Conservation (phyloP, 2,329 filamentous ascomycete genomes). For the Colletotrichum sp. region DNA sequence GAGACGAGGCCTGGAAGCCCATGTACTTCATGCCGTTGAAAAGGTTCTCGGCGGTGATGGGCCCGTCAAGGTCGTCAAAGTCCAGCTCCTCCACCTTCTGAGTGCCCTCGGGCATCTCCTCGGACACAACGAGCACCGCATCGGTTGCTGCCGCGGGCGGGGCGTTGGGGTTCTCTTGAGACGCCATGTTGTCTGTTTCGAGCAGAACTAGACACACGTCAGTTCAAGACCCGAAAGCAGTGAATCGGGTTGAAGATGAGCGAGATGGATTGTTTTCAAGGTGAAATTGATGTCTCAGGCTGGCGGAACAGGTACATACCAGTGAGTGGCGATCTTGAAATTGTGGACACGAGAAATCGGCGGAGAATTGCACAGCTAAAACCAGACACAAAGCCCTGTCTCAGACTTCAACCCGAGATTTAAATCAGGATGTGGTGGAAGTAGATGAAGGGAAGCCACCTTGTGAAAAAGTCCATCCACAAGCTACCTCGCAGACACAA, state of each 20-base stretch:
- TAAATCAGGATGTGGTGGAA: neutral
- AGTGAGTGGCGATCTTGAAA: constrained; percentile 9
- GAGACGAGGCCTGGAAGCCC: constrained; percentile 75
- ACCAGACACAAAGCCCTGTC: constrained; percentile 12
- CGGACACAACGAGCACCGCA: constrained; percentile 85
- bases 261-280: neutral
- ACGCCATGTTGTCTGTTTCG: constrained; percentile 30
- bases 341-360: constrained; percentile 4
- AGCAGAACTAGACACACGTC: neutral
- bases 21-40: constrained; percentile 83
- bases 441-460: neutral
- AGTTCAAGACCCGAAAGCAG: neutral
- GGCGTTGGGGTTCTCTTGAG: constrained; percentile 32
- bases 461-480: neutral
- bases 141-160: constrained; percentile 71
- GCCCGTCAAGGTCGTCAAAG: constrained; percentile 80
- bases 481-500: neutral
- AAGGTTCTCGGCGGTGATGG: constrained; percentile 86
- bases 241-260: neutral
- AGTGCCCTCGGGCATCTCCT: constrained; percentile 79
- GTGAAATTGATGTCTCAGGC: constrained; percentile 6
- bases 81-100: constrained; percentile 88
- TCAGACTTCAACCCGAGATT: neutral
- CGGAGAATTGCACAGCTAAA: neutral
- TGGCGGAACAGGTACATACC: neutral